Base-by-base conservation (phyloP, 2,329 filamentous ascomycete genomes). In the Penicillium glabrum region DNA sequence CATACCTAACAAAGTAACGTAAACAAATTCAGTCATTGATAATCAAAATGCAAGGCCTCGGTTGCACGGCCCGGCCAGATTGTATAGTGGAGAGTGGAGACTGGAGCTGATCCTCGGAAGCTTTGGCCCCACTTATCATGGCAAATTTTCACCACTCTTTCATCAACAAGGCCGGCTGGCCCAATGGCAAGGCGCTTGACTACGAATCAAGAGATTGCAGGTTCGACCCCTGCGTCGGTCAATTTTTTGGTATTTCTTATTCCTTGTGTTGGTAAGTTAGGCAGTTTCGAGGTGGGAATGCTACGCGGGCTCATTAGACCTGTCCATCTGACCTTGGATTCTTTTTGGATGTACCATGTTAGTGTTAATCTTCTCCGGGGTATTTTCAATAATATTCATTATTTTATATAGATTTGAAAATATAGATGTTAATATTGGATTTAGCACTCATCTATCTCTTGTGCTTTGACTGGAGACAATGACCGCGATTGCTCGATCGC, bases 181-280 rank as follows among this genome's bases (percentile, higher is more conserved):
- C 75, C 75, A 78, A 78, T 78, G 77, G 77, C 72, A 79, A 79
- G 76, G 77, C 76, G 77, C 75, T 78, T 79, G 77, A 79, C 77
- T 79, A 78, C 77, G 77, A 77, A 79, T 79, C 77, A 78, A 77
- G 74, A 79, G 77, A 78, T 78, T 79, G 75, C 72, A 77, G 76
- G 77, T 79, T 78, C 76, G 75, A 79, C 49, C 64, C 71, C 71
- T 72, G 69, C 70, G 71, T 73, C 68, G 70, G 69, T 73, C 71
- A 72, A 45, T 59, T 19, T 59, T 67, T 67, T 39, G n/a, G 35
- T 39, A 8, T 39, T 19, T 39, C 8, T 13, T 37, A 8, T 35
- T n/a, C 7, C 33, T n/a, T 37, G 5, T 8, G 14, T 4, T 37
- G 16, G 2, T 9, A 5, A 31, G 10, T 31, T 31, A 31, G 11